Evolutionary conservation across 371 early-diverging fungal genomes (phyloP), one percentile per base, ranked within the genome.

Genomic region (Mortierella sp.): DNA sequence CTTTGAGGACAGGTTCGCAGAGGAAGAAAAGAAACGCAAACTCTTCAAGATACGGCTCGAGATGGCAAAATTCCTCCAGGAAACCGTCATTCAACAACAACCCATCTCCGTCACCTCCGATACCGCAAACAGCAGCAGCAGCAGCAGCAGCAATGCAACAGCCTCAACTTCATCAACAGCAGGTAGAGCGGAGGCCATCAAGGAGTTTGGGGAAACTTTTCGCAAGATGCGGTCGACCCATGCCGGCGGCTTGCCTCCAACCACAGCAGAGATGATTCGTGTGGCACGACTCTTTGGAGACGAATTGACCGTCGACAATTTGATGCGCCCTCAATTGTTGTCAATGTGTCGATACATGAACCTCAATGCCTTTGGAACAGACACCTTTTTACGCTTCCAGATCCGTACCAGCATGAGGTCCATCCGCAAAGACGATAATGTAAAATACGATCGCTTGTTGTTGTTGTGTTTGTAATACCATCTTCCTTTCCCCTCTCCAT

Each of bases 261-360:
- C 97, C 0, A 94, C 94, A 14, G 97, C 68, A 38, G 68, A 97
- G 76, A 89, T 98, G 52, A 88, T 98, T 74, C 91, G 92, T 10
- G 93, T 98, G 10, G 97, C 98, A 13, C 93, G 94, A 74, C 93
- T 95, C 55, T 97, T 98, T 78, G 94, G 96, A 81, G 97, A 99
- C 86, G 97, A 97, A 81, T 88, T 97, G 75, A 98, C 98, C 0
- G 91, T 98, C 76, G 98, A 97, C 84, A 97, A 97, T 86, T 88
- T 99, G 87, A 95, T 97, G 24, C 93, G 99, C 70, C 99, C 98
- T 28, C 99, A 99, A 88, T 92, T 99, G 47, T 95, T 97, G 45
- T 95, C 96, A 81, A 96, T 98, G 93, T 97, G 97, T 84, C 94
- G 96, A 71, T 99, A 96, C 90, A 96, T 98, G 96, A 95, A 94